A percentile compares a stretch with the other conserved stretches of the same genome.
These are phyloP conservation scores for Cymodocea nodosa DNA, from an alignment of 116 monocot species.

Conservation along the genomic window DNA sequence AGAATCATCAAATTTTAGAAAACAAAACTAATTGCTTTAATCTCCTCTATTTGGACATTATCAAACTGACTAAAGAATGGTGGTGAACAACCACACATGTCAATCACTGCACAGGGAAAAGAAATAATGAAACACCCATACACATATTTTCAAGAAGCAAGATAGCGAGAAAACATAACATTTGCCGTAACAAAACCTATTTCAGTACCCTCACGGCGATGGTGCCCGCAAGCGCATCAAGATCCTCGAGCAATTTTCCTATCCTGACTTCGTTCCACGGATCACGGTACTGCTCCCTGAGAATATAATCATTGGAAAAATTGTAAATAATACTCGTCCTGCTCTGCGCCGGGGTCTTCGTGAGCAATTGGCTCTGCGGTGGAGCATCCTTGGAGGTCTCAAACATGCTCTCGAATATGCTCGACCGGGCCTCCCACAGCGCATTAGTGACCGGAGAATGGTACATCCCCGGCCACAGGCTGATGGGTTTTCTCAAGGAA, in stretches of 20 bases:
- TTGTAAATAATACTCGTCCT: conserved; percentile 59
- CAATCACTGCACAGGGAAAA: too few species aligned
- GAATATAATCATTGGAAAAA: conserved; percentile 60
- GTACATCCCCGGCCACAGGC: conserved; percentile 97
- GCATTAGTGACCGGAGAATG: conserved; percentile 96
- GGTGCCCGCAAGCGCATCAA: conserved; percentile 94
- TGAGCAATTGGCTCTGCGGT: conserved; percentile 58
- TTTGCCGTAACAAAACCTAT: background rate
- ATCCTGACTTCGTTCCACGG: conserved; percentile 92
- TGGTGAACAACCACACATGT: too few species aligned
- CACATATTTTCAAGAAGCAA: background rate
- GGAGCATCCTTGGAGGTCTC: conserved; percentile 36
- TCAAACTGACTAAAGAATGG: too few species aligned
- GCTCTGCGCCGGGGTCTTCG: conserved; percentile 68
- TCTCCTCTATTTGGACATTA: too few species aligned
- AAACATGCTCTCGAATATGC: conserved; percentile 73
- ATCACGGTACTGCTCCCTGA: conserved; percentile 90
- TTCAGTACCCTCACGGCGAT: conserved; percentile 69
- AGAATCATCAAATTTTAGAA: too few species aligned
- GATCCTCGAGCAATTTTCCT: conserved; percentile 91
- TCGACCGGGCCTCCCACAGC: conserved; percentile 90
- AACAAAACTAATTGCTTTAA: too few species aligned
- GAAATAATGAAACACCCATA: background rate
- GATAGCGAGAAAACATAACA: background rate
- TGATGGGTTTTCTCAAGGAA: conserved; percentile 70